phyloP scores from a whole-genome alignment of 2,329 filamentous ascomycete species.

The Ilyonectria mors-panacis region DNA sequence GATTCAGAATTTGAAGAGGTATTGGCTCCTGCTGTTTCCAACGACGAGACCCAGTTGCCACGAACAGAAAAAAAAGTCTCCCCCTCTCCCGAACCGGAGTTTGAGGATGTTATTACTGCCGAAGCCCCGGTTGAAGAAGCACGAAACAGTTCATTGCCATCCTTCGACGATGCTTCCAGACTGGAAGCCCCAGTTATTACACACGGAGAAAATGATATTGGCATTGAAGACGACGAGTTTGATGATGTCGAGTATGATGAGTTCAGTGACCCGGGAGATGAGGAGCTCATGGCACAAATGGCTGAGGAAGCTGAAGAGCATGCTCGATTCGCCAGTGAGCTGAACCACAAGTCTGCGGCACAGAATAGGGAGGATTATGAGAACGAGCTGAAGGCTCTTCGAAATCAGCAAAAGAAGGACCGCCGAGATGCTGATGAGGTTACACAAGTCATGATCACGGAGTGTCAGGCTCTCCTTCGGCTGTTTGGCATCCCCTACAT shows the following conservation, averaged over 20 bases:
- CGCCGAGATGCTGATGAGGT: slow-evolving; percentile 97
- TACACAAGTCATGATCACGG: slow-evolving; percentile 93
- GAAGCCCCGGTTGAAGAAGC: slow-evolving; percentile 18
- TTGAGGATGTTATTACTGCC: slow-evolving; percentile 54
- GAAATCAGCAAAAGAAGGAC: slow-evolving; percentile 96
- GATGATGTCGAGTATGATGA: slow-evolving; percentile 78
- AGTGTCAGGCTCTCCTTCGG: slow-evolving; percentile 91
- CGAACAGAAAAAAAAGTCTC: slow-evolving; percentile 47
- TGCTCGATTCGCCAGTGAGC: slow-evolving; percentile 88
- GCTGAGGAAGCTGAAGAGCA: slow-evolving; percentile 95
- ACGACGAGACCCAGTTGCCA: background rate
- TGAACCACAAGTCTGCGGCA: slow-evolving; percentile 81
- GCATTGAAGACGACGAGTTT: slow-evolving; percentile 57
- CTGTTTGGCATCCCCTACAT: slow-evolving; percentile 97
- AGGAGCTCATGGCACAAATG: slow-evolving; percentile 88
- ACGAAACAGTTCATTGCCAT: slow-evolving; percentile 31
- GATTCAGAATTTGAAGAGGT: slow-evolving; percentile 17
- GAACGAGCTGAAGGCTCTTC: slow-evolving; percentile 85
- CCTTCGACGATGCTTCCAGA: slow-evolving; percentile 35
- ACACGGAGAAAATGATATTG: slow-evolving; percentile 17
- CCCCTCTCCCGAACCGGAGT: slow-evolving; percentile 55
- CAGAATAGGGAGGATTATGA: slow-evolving; percentile 88
- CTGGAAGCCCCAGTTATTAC: slow-evolving; percentile 4
- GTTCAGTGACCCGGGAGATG: slow-evolving; percentile 91
- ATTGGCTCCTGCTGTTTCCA: slow-evolving; percentile 1